Evolutionary conservation across 768 basidiomycete species (phyloP), one percentile per base, ranked within the genome.

Genomic region (Mrakia frigida): DNA sequence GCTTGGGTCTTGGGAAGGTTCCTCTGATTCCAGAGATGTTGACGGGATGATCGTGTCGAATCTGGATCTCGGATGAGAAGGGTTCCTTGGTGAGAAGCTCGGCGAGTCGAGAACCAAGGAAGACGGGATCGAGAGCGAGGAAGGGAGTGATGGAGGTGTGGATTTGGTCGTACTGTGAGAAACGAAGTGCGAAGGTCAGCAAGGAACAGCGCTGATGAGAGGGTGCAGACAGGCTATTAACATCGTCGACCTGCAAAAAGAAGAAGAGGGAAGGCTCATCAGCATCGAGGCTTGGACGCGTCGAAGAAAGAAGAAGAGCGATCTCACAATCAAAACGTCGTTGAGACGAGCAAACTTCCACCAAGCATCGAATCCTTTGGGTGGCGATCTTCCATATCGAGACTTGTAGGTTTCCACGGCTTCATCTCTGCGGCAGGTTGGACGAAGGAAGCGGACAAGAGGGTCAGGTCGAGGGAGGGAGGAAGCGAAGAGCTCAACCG

Each of bases 301-400:
- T 33, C 31, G 63, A 65, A 10, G 14, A 18, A 50, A 6, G 46
- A 50, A 14, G 43, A 50, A 65, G 23, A 56, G 23, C 11, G 37
- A 37, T 23, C 65, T 35, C 25, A 73, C 72, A 41, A 73, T 73
- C 41, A 31, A 16, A 59, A 73, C 39, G 53, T 73, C 21, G 39
- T 73, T 6, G 11, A 14, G 6, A 9, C 28, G 67, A n/a, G 80
- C 81, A 61, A 80, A 81, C 43, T 63, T 74, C 81, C 81, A 82
- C 65, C 81, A 82, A 60, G 79, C 80, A 69, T 82, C 81, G 61
- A 82, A 82, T 9, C 81, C 81, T 65, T 79, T 80, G 21, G 81
- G 81, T 13, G 81, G 81, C 11, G 56, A 23, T 31, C 75, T 52
- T 4, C 78, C 79, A 60, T 80, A 80, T 25, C 81, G 56, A 39